phyloP scores from a whole-genome alignment of 352 stramenopile species.

The Pythium aphanidermatum region DNA sequence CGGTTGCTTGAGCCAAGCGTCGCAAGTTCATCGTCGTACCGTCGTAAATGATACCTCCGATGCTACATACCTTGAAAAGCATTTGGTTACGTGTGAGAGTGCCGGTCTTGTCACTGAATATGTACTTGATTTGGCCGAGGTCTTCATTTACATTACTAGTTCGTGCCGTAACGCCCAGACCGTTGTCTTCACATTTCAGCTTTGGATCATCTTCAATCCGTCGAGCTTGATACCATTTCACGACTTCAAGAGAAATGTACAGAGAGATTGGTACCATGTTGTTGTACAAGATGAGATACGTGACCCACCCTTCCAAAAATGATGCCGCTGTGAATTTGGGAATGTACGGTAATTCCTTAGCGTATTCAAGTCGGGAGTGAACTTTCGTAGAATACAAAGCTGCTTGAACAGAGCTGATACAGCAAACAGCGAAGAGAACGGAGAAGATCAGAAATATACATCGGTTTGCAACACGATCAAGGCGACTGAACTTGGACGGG shows the following conservation, averaged over 20 bases:
- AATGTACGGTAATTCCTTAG: constrained; percentile 26
- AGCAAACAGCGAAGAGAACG: constrained; percentile 65
- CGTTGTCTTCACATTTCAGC: constrained; percentile 47
- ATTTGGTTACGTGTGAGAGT: constrained; percentile 99
- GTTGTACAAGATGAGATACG: constrained; percentile 85
- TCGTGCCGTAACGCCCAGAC: constrained; percentile 71
- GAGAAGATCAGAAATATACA: constrained; percentile 84
- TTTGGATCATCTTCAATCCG: constrained; percentile 87
- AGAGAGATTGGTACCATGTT: constrained; percentile 96
- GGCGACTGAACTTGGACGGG: constrained; percentile 78
- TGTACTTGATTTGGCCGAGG: constrained; percentile 97
- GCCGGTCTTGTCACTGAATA: constrained; percentile 99
- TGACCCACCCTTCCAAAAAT: constrained; percentile 65
- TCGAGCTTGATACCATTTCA: constrained; percentile 93
- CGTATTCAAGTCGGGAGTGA: constrained; percentile 15
- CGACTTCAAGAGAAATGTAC: constrained; percentile 96
- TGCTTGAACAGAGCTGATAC: constrained; percentile 59
- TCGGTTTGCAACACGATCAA: constrained; percentile 71
- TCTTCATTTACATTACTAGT: constrained; percentile 95
- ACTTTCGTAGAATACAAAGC: constrained; percentile 37
- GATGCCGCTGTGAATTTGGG: constrained; percentile 24
- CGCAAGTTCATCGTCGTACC: constrained; percentile 53
- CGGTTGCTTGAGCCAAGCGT: constrained; percentile 25
- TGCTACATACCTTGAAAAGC: constrained; percentile 93
- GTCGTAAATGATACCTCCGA: constrained; percentile 90